phyloP scores from a whole-genome alignment of 495 filamentous ascomycete genomes.

The Xylaria intraflava region DNA sequence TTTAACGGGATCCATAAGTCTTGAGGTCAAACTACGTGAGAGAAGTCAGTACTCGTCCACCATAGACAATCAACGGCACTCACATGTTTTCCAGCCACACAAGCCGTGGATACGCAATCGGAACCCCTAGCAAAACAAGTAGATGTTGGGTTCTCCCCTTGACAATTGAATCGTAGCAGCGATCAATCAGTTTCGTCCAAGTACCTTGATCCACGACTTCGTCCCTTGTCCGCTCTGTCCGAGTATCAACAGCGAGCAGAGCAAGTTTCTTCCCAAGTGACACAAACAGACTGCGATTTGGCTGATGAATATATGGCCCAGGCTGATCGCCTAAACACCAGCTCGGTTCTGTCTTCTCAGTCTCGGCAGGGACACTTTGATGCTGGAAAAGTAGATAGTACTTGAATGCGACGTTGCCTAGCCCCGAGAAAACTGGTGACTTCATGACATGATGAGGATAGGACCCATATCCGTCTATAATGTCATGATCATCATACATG shows the following conservation, averaged over 20 bases:
- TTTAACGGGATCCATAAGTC: conserved; percentile 78
- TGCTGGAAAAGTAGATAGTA: conserved; percentile 99
- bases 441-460: conserved; percentile 90
- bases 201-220: conserved; percentile 75
- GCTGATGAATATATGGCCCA: conserved; percentile 86
- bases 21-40: conserved; percentile 64
- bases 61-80: conserved; percentile 16
- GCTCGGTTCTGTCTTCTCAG: conserved; percentile 74
- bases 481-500: conserved; percentile 96
- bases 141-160: conserved; percentile 83
- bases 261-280: conserved; percentile 68
- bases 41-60: conserved; percentile 2
- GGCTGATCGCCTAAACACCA: conserved; percentile 76
- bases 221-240: conserved; percentile 79
- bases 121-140: conserved; percentile 76
- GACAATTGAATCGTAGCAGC: conserved; percentile 71
- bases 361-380: conserved; percentile 75
- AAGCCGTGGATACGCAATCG: conserved; percentile 88
- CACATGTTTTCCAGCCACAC: conserved; percentile 67
- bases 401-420: conserved; percentile 90
- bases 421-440: conserved; percentile 79
- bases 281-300: conserved; percentile 82
- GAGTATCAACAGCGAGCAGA: conserved; percentile 82
- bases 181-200: conserved; percentile 77
- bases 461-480: conserved; percentile 93